A percentile compares a stretch with the other conserved stretches of the same genome.
phyloP scores from a whole-genome alignment of 768 basidiomycete genomes.

The Lactifluus echinatus region DNA sequence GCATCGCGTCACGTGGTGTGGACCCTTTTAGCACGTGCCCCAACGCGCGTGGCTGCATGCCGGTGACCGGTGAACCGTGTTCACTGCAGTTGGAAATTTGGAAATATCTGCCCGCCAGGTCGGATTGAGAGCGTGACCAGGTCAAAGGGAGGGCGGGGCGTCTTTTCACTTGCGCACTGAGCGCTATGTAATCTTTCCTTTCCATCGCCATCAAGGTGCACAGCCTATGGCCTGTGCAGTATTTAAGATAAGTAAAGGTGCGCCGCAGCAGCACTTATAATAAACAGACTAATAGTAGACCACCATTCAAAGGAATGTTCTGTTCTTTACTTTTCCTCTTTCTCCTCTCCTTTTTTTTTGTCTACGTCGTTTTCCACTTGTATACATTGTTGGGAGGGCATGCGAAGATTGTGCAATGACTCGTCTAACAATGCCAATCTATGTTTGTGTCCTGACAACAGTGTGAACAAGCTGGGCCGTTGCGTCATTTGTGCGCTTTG shows the following conservation, averaged over 20 bases:
- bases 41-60: background rate
- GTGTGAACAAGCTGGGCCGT: slow-evolving; percentile 6
- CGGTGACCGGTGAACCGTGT: no score
- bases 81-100: background rate
- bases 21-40: background rate
- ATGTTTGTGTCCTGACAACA: slow-evolving; percentile 17
- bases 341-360: background rate
- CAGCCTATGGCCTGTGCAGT: background rate
- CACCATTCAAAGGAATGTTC: background rate
- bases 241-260: background rate
- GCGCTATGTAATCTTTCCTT: background rate
- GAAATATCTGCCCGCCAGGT: background rate
- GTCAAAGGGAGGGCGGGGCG: background rate
- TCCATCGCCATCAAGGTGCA: background rate
- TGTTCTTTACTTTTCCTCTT: background rate
- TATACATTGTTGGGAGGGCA: slow-evolving; percentile 19
- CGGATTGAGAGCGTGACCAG: background rate
- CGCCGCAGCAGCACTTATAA: background rate
- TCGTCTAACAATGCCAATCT: slow-evolving; percentile 13
- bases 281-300: background rate
- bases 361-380: slow-evolving; percentile 5
- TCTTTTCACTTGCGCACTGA: background rate
- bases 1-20: background rate
- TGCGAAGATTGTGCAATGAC: slow-evolving; percentile 10
- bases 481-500: background rate